Percentiles rank a stretch among this genome's conserved stretches.
Evolutionary conservation across 352 stramenopile species (phyloP).

Genomic region (Phytophthora litchii): DNA sequence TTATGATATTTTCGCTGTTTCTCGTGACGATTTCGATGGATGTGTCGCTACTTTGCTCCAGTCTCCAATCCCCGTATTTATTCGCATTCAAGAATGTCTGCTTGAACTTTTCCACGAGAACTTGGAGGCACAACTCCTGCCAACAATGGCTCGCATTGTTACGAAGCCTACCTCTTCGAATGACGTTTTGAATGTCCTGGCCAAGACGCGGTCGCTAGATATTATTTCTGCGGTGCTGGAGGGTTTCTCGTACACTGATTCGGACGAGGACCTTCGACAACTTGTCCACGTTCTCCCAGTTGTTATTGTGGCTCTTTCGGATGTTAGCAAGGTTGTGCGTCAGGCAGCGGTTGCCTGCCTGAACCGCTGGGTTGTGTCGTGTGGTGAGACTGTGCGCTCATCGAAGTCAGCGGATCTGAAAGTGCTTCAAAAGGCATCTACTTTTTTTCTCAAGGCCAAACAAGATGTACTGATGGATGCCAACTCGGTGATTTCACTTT

Average conservation of each 20-base stretch:
- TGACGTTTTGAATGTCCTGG: slow-evolving; percentile 54
- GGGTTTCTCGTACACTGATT: slow-evolving; percentile 42
- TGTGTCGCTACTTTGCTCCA: slow-evolving; percentile 70
- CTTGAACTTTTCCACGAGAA: slow-evolving; percentile 57
- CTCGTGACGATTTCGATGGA: slow-evolving; percentile 63
- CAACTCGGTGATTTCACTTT: slow-evolving; percentile 58
- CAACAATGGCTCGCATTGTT: slow-evolving; percentile 68
- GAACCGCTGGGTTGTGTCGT: slow-evolving; percentile 55
- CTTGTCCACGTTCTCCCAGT: slow-evolving; percentile 62
- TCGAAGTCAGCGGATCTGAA: slow-evolving; percentile 36
- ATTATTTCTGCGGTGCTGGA: slow-evolving; percentile 74
- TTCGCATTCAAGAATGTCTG: slow-evolving; percentile 60
- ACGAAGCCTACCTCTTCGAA: slow-evolving; percentile 22
- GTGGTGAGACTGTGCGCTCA: slow-evolving; percentile 25
- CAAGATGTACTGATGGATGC: slow-evolving; percentile 82
- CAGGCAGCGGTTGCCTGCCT: slow-evolving; percentile 64
- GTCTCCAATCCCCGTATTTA: slow-evolving; percentile 66
- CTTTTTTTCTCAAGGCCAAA: slow-evolving; percentile 65
- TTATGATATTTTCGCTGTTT: slow-evolving; percentile 44
- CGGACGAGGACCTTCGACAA: slow-evolving; percentile 47
- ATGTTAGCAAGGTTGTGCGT: slow-evolving; percentile 54
- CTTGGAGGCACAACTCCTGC: slow-evolving; percentile 58
- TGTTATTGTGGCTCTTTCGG: slow-evolving; percentile 68
- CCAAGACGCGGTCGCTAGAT: slow-evolving; percentile 68
- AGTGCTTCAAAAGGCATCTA: slow-evolving; percentile 34